phyloP scores from a whole-genome alignment of 345 rosid genomes.

The Arabidopsis arenosa region DNA sequence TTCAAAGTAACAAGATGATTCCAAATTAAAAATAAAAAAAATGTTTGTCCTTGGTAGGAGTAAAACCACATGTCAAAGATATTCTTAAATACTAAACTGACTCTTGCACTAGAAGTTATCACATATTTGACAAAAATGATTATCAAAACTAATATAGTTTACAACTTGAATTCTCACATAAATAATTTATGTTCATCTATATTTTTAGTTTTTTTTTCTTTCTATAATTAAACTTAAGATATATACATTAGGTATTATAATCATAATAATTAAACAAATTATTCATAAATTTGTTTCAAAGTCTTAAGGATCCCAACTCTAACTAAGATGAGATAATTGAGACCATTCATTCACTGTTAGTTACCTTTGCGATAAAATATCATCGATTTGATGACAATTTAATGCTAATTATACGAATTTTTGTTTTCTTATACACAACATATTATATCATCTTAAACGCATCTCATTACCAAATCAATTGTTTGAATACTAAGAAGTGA shows the following conservation, averaged over 20 bases:
- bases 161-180: not conserved
- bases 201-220: no score
- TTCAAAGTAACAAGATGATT: not conserved
- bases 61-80: not conserved
- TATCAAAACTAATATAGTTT: not conserved
- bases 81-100: not conserved
- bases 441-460: not conserved
- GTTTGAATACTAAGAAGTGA: slow-evolving; percentile 8
- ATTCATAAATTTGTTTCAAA: not conserved
- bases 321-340: not conserved
- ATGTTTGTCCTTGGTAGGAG: not conserved
- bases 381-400: no score
- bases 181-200: not conserved
- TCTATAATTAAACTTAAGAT: no score
- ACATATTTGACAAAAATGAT: no score
- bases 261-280: no score
- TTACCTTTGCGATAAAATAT: not conserved
- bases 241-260: not conserved
- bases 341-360: not conserved
- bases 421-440: not conserved
- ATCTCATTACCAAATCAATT: not conserved
- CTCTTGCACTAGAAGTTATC: not conserved
- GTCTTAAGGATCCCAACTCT: not conserved
- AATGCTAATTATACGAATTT: not conserved
- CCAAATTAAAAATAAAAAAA: not conserved